Percentiles rank a stretch among this genome's conserved stretches.
These are phyloP conservation scores for Hypomontagnella submonticulosa DNA, from an alignment of 495 filamentous ascomycete genomes.

Conservation along the genomic window DNA sequence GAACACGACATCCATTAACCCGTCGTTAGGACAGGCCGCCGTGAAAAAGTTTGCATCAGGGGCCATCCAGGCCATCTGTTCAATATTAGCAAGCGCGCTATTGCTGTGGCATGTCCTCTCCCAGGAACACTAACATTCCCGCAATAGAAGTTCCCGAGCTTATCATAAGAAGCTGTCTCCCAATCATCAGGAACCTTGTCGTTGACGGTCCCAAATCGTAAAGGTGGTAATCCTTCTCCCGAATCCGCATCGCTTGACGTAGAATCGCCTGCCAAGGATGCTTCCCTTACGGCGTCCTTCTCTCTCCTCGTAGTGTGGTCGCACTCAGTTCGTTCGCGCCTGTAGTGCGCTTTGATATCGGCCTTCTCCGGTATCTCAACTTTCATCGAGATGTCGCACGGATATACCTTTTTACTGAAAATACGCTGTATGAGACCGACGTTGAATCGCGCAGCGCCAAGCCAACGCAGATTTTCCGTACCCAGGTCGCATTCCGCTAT, in stretches of 20 bases:
- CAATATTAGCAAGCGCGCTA: conserved; percentile 11
- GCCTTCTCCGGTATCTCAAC: conserved; percentile 81
- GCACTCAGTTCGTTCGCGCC: conserved; percentile 53
- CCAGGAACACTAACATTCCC: conserved; percentile 71
- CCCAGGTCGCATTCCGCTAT: conserved; percentile 89
- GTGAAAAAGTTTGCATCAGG: conserved; percentile 90
- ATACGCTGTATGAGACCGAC: conserved; percentile 81
- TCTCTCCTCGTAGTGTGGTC: conserved; percentile 30
- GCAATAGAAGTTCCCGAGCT: conserved; percentile 90
- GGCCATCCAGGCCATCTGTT: conserved; percentile 87
- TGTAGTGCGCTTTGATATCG: conserved; percentile 78
- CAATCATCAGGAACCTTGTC: conserved; percentile 81
- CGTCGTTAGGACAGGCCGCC: conserved; percentile 84
- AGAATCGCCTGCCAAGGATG: conserved; percentile 25
- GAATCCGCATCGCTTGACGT: conserved; percentile 27
- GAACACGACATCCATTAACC: conserved; percentile 83
- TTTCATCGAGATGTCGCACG: conserved; percentile 87
- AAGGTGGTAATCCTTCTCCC: conserved; percentile 70
- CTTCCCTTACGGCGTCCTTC: conserved; percentile 13
- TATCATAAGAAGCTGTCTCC: conserved; percentile 75
- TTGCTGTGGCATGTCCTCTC: neutral
- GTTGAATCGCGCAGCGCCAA: conserved; percentile 86
- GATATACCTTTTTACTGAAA: conserved; percentile 78
- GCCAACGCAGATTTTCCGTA: conserved; percentile 92
- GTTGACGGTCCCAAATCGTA: conserved; percentile 81